These are phyloP conservation scores for Aureobasidium zeae DNA, from an alignment of 2,329 filamentous ascomycete genomes.

Conservation along the genomic window DNA sequence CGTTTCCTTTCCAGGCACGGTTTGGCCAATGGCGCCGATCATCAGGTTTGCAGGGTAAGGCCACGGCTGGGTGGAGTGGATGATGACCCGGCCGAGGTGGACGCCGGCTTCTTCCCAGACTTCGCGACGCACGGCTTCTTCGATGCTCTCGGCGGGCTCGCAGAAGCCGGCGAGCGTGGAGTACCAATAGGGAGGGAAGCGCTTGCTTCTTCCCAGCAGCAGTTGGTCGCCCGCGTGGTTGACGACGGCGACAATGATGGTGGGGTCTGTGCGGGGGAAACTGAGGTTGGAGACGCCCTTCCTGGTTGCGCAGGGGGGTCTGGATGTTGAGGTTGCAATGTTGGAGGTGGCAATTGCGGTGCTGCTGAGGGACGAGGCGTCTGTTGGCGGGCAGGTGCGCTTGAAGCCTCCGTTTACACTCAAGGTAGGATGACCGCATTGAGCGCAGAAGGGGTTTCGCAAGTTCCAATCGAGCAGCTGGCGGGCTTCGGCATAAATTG, in stretches of 20 bases:
- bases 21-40: constrained; percentile 71
- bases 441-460: constrained; percentile 83
- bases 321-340: constrained; percentile 25
- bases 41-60: constrained; percentile 46
- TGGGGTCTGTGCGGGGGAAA: constrained; percentile 88
- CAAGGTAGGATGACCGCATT: constrained; percentile 75
- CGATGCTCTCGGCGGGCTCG: constrained; percentile 43
- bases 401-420: constrained; percentile 73
- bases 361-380: constrained; percentile 41
- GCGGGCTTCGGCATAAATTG: constrained; percentile 81
- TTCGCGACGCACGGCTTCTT: constrained; percentile 43
- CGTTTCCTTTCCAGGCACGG: constrained; percentile 63
- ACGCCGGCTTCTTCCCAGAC: constrained; percentile 44
- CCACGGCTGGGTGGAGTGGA: constrained; percentile 45
- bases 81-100: constrained; percentile 40
- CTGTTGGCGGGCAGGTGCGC: constrained; percentile 64
- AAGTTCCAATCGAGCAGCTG: constrained; percentile 90
- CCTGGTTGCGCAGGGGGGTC: constrained; percentile 68
- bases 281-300: constrained; percentile 80
- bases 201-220: constrained; percentile 74
- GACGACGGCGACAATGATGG: constrained; percentile 89
- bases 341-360: constrained; percentile 29
- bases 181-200: constrained; percentile 80
- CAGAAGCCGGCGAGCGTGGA: constrained; percentile 61
- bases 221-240: constrained; percentile 68